Base-by-base conservation (phyloP, 495 filamentous ascomycete species). In the Aspergillus hancockii region DNA sequence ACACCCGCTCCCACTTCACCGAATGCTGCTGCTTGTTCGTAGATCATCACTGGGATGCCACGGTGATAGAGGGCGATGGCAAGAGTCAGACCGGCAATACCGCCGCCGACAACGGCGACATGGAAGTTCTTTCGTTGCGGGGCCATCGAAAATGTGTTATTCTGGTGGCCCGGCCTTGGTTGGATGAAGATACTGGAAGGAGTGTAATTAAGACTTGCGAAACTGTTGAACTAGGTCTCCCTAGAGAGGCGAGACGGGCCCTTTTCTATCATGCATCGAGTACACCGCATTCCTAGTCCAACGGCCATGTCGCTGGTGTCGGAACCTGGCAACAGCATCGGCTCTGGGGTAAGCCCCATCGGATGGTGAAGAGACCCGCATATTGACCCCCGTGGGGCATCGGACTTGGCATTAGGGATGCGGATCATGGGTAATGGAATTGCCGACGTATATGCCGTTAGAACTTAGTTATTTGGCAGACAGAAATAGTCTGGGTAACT, bases 1-100 rank as follows among this genome's bases (percentile, higher is more conserved):
- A 89, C 77, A 12, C 86, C 87, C 2, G 86, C 87, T 28, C 87
- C 87, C 4, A 89, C 79, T 59, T 84, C 81, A 1, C 71, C 70
- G 40, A 86, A 81, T 0, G 61, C 61, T 6, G 64, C 51, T 0
- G 78, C 77, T 10, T 81, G 74, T 58, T 86, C 84, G 70, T 85
- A 88, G 52, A 86, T 66, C 7, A 71, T 80, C 51, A 79, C 62
- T 1, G 73, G 67, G 40, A 88, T 63, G 18, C 63, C 60, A 21
- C 67, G 67, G 38, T 66, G 56, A 43, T 68, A 58, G 14, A 76
- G 63, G 12, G 68, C 69, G 22, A 75, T 68, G 46, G 76, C 72
- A 4, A 75, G 59, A 12, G 63, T 67, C 18, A 77, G 51, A 10
- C 75, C 74, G 21, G 67, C 67, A 32, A 77, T 76, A 12, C 73